phyloP scores from a whole-genome alignment of 2,329 filamentous ascomycete genomes.

The Colletotrichum lini region DNA sequence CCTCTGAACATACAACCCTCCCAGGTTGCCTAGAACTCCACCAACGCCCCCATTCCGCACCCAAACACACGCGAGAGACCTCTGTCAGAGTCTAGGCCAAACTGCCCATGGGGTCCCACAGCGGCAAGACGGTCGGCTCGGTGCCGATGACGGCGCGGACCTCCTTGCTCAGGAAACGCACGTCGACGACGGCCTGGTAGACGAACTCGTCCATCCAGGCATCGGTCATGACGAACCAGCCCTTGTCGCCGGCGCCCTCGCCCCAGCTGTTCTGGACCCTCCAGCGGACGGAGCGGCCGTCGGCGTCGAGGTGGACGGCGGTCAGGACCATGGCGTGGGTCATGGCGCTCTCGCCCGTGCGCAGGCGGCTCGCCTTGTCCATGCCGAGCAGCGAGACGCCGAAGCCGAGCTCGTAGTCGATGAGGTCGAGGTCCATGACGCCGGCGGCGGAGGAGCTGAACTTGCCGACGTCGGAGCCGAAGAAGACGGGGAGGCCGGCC shows the following conservation, averaged over 20 bases:
- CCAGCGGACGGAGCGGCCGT: conserved; percentile 79
- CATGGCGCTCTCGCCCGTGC: conserved; percentile 84
- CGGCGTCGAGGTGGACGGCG: conserved; percentile 81
- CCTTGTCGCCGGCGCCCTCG: conserved; percentile 76
- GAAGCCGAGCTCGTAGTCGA: conserved; percentile 88
- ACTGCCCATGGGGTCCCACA: conserved; percentile 87
- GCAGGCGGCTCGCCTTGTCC: conserved; percentile 81
- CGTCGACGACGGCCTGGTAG: conserved; percentile 89
- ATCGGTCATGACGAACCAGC: conserved; percentile 93
- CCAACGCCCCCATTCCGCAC: neutral
- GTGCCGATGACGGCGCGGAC: conserved; percentile 79
- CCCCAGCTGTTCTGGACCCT: conserved; percentile 92
- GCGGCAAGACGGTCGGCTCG: conserved; percentile 78
- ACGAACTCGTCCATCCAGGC: conserved; percentile 85
- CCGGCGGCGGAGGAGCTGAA: conserved; percentile 78
- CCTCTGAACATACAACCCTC: neutral
- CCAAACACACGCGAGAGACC: neutral
- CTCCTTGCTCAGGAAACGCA: conserved; percentile 74
- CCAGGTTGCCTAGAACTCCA: neutral
- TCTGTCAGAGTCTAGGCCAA: conserved; percentile 65
- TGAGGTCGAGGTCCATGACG: conserved; percentile 84
- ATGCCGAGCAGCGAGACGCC: conserved; percentile 81
- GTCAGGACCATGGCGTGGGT: conserved; percentile 95
- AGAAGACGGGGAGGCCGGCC: conserved; percentile 86
- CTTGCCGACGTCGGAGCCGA: conserved; percentile 90